Conservation (phyloP, 179 eudicot genomes). For the Spergularia azorica region DNA sequence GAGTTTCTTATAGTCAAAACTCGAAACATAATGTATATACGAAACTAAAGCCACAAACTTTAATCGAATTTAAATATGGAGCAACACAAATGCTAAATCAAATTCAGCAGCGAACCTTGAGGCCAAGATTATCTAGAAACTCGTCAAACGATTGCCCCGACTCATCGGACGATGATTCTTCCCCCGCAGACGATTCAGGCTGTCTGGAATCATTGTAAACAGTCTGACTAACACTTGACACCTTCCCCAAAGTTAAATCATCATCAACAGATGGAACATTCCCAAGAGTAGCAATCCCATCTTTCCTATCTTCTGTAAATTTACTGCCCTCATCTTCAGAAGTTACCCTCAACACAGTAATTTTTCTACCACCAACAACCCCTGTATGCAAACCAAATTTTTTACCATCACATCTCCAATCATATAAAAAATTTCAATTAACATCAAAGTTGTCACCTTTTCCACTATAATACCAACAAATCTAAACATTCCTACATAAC, state of each 20-base stretch:
- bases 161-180: conserved; percentile 22
- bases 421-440: too few species aligned
- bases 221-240: conserved; percentile 17
- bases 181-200: conserved; percentile 8
- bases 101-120: conserved; percentile 26
- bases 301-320: conserved; percentile 17
- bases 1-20: too few species aligned
- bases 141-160: conserved; percentile 19
- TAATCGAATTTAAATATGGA: background rate
- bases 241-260: conserved; percentile 12
- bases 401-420: too few species aligned
- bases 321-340: conserved; percentile 27
- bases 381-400: conserved; percentile 10
- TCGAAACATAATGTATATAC: too few species aligned
- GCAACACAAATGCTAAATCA: background rate
- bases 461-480: too few species aligned
- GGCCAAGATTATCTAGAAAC: conserved; percentile 25
- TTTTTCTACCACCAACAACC: background rate
- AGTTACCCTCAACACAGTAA: conserved; percentile 22
- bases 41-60: background rate
- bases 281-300: conserved; percentile 17
- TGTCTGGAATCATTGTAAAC: conserved; percentile 5
- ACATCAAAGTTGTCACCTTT: too few species aligned
- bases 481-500: background rate
- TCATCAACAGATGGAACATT: conserved; percentile 21